These are phyloP conservation scores for Colletotrichum lupini DNA, from an alignment of 2,329 filamentous ascomycete species.

Conservation along the genomic window DNA sequence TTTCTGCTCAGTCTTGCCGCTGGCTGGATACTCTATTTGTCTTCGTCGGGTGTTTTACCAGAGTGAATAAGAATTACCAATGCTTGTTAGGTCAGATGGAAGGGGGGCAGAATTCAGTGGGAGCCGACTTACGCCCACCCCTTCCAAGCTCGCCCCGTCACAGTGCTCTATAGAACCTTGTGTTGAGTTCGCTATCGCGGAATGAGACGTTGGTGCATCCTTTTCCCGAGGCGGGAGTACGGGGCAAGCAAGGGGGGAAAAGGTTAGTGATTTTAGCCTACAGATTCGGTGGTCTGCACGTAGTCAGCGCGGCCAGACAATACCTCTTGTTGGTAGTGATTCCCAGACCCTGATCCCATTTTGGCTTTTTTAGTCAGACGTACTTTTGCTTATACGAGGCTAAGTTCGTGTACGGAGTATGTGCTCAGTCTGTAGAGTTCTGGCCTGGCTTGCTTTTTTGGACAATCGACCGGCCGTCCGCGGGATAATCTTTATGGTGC, in stretches of 20 bases:
- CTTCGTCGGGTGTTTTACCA: not conserved
- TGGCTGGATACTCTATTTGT: not conserved
- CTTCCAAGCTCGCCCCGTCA: not conserved
- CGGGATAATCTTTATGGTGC: not conserved
- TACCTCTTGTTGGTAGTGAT: not conserved
- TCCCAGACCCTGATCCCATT: not conserved
- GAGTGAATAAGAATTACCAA: not conserved
- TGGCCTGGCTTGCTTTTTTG: not conserved
- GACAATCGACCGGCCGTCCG: not conserved
- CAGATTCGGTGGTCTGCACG: not conserved
- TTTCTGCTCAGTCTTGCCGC: not conserved
- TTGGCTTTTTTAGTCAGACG: not conserved
- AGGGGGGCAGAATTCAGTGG: not conserved
- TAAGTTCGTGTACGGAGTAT: not conserved
- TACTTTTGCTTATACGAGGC: not conserved
- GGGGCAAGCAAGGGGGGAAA: not conserved
- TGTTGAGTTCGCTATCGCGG: not conserved
- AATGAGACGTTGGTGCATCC: not conserved
- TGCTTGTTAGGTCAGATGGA: not conserved
- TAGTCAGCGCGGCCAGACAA: not conserved
- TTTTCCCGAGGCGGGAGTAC: conserved; percentile 7
- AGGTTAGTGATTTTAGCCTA: conserved; percentile 19
- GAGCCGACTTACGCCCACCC: not conserved
- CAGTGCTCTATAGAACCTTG: not conserved
- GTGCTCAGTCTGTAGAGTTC: too few species aligned